Conservation (phyloP, 176 grass and related monocot genomes). For the Musa troglodytarum region DNA sequence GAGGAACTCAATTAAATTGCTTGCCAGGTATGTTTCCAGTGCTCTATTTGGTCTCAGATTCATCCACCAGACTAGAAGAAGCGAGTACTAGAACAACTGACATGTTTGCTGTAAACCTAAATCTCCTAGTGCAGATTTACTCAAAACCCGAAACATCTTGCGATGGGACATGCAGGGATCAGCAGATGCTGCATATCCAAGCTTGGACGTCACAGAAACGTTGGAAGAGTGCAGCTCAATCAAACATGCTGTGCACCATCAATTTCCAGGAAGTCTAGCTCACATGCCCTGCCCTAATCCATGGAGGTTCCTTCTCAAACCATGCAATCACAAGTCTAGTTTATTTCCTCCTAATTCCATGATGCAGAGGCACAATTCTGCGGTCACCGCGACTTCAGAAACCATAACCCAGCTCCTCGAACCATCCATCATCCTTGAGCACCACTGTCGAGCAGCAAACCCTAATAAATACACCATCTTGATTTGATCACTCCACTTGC, state of each 20-base stretch:
- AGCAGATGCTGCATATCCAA: constrained; percentile 13
- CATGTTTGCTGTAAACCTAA: constrained; percentile 49
- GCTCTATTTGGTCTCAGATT: no score
- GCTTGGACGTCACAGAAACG: constrained; percentile 29
- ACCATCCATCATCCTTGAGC: no score
- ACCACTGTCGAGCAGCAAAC: no score
- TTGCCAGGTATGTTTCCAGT: no score
- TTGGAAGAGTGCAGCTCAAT: constrained; percentile 41
- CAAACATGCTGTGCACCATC: constrained; percentile 23
- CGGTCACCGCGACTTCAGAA: no score
- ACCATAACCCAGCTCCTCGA: no score
- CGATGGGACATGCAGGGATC: constrained; percentile 23
- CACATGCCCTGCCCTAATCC: constrained; percentile 26
- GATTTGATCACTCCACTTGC: no score
- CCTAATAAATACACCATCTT: no score
- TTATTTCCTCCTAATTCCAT: neutral
- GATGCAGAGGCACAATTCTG: no score
- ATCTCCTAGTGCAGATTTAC: constrained; percentile 24
- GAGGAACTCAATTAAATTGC: no score
- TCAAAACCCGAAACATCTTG: constrained; percentile 23
- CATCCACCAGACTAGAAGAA: constrained; percentile 27
- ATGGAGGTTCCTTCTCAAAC: neutral
- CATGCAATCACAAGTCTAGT: neutral
- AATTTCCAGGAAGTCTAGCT: constrained; percentile 15
- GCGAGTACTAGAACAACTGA: constrained; percentile 23